Percentiles rank a stretch among this genome's conserved stretches.
These are phyloP conservation scores for Cetraspora pellucida DNA, from an alignment of 192 early-diverging fungal species.

Conservation along the genomic window DNA sequence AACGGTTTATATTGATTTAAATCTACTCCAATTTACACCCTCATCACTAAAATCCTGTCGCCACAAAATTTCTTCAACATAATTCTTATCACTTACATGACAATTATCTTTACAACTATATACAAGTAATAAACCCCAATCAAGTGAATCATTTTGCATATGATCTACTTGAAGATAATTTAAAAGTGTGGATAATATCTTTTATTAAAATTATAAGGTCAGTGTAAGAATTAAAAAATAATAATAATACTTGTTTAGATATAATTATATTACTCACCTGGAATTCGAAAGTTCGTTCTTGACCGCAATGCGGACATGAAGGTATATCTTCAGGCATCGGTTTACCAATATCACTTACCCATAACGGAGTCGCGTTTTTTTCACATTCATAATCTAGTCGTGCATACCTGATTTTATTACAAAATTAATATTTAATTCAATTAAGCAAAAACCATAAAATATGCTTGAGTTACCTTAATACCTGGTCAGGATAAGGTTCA, in stretches of 20 bases:
- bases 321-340: slow-evolving; percentile 62
- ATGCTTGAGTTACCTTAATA: slow-evolving; percentile 67
- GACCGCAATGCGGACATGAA: slow-evolving; percentile 72
- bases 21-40: slow-evolving; percentile 57
- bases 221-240: not conserved
- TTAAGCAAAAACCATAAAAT: slow-evolving; percentile 12
- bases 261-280: slow-evolving; percentile 56
- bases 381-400: slow-evolving; percentile 62
- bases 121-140: slow-evolving; percentile 89
- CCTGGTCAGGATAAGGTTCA: slow-evolving; percentile 77
- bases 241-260: not conserved
- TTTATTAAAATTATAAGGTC: slow-evolving; percentile 3
- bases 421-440: slow-evolving; percentile 21
- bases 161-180: slow-evolving; percentile 77
- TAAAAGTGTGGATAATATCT: slow-evolving; percentile 89
- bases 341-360: slow-evolving; percentile 71
- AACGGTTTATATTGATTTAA: too few relatives aligned
- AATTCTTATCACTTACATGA: slow-evolving; percentile 53
- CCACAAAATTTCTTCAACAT: slow-evolving; percentile 68
- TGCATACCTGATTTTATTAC: slow-evolving; percentile 47
- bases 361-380: slow-evolving; percentile 66
- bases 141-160: slow-evolving; percentile 67
- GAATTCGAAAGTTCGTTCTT: slow-evolving; percentile 83
- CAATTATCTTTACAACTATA: slow-evolving; percentile 89
- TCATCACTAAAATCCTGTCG: slow-evolving; percentile 84